These are phyloP conservation scores for Clavispora santaluciae DNA, from an alignment of 805 yeast species.

Conservation along the genomic window DNA sequence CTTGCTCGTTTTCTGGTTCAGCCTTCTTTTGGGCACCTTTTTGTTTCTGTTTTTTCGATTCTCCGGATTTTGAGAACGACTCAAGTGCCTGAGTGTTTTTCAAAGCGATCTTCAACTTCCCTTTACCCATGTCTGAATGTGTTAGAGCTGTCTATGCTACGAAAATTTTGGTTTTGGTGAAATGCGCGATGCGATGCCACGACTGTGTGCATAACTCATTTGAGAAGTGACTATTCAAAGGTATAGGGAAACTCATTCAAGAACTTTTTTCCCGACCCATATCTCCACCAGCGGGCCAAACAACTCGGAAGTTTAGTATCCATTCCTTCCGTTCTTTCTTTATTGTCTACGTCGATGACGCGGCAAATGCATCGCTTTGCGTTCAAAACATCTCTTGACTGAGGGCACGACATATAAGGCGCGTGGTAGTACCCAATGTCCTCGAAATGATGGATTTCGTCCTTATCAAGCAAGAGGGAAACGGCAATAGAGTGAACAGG, in stretches of 20 bases:
- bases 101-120: conserved; percentile 16
- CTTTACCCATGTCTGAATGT: conserved; percentile 12
- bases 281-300: conserved; percentile 71
- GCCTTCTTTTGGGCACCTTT: background rate
- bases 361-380: conserved; percentile 37
- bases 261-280: conserved; percentile 56
- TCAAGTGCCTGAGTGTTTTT: conserved; percentile 9
- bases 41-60: background rate
- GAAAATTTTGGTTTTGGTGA: conserved; percentile 12
- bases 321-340: conserved; percentile 22
- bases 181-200: conserved; percentile 4
- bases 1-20: conserved; percentile 10
- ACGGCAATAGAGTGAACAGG: conserved; percentile 41
- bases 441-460: conserved; percentile 39
- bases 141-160: background rate
- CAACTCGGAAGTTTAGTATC: conserved; percentile 57
- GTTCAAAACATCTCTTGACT: conserved; percentile 26
- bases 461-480: conserved; percentile 30
- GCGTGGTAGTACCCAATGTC: conserved; percentile 42
- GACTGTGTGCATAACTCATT: conserved; percentile 5
- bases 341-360: conserved; percentile 11
- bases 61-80: conserved; percentile 1
- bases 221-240: conserved; percentile 2
- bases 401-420: conserved; percentile 40
- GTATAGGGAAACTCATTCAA: conserved; percentile 36